Evolutionary conservation across 2,329 filamentous ascomycete genomes (phyloP), one percentile per base, ranked within the genome.

Genomic region (Beauveria brongniartii): DNA sequence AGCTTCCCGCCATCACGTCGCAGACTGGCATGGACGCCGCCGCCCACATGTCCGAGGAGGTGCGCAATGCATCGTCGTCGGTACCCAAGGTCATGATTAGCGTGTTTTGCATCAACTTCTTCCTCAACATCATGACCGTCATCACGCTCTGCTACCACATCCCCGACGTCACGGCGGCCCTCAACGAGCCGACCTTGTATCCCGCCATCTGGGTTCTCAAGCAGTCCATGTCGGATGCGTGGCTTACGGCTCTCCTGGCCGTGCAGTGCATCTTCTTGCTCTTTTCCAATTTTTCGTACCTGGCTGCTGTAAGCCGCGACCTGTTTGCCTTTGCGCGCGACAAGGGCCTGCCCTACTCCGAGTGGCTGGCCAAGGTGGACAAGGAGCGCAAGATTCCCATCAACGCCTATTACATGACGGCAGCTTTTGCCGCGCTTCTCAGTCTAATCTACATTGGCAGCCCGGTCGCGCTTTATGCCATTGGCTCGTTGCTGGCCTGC

Each of bases 21-120:
- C 61, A 62, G 44, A 52, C 61, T 2, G 64, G 63, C 40, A 44
- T 61, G 16, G 64, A 64, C 41, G 55, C 57, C 22, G 63, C 54
- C 12, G 63, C 53, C 12, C 63, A 64, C 61, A 62, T 65, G 57
- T 47, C 61, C 12, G 64, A 64, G n/a, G 63, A 65, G 43, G 64
- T 65, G 34, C 53, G 61, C 48, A 59, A 65, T 37, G 64, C 64
- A 3, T 55, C 63, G 12, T 46, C 34, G 28, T 62, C 59, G 18
- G 62, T 65, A 2, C 64, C 63, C 26, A 53, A 55, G 34, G 61
- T 61, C 40, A 64, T 64, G 48, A 26, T 63, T 5, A 41, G 22
- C 40, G 44, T 57, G 22, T 61, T 55, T 43, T 14, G 41, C 6
- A 30, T 61, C 59, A 59, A 59, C 44, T 59, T 61, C 8, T 12